A percentile compares a stretch with the other conserved stretches of the same genome.
Evolutionary conservation across 1,284 basidiomycete genomes (phyloP).

Genomic region (Takashimella tepidaria): DNA sequence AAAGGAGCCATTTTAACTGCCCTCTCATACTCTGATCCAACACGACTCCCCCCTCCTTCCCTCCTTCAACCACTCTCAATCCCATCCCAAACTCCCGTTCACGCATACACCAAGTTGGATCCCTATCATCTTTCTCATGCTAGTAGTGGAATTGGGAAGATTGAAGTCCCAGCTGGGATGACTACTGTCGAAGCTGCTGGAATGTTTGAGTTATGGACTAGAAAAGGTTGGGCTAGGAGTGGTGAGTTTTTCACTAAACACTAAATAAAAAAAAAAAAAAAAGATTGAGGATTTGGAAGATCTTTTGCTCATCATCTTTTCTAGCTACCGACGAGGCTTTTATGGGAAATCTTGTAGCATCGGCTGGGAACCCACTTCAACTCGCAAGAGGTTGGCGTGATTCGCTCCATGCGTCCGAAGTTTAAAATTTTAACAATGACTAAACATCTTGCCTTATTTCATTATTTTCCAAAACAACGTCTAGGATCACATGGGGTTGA

Average conservation of each 20-base stretch:
- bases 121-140: slow-evolving; percentile 36
- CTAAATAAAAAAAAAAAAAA: background rate
- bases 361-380: slow-evolving; percentile 40
- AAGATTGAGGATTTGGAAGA: slow-evolving; percentile 2
- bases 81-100: slow-evolving; percentile 22
- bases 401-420: slow-evolving; percentile 8
- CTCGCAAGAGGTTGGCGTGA: slow-evolving; percentile 18
- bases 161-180: slow-evolving; percentile 42
- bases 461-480: too few relatives aligned
- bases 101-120: slow-evolving; percentile 39
- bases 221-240: slow-evolving; percentile 37
- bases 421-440: background rate
- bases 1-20: slow-evolving; percentile 38
- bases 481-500: too few relatives aligned
- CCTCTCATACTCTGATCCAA: slow-evolving; percentile 28
- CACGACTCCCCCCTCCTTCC: slow-evolving; percentile 22
- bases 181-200: slow-evolving; percentile 42
- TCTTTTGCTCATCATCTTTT: background rate
- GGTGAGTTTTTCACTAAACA: slow-evolving; percentile 19
- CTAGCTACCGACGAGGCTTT: slow-evolving; percentile 42
- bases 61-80: slow-evolving; percentile 26
- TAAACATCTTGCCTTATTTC: too few relatives aligned
- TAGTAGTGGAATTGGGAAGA: slow-evolving; percentile 24
- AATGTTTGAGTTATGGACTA: slow-evolving; percentile 42
- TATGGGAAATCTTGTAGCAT: slow-evolving; percentile 33